phyloP scores from a whole-genome alignment of 345 rosid genomes.

The Pugionium cornutum region DNA sequence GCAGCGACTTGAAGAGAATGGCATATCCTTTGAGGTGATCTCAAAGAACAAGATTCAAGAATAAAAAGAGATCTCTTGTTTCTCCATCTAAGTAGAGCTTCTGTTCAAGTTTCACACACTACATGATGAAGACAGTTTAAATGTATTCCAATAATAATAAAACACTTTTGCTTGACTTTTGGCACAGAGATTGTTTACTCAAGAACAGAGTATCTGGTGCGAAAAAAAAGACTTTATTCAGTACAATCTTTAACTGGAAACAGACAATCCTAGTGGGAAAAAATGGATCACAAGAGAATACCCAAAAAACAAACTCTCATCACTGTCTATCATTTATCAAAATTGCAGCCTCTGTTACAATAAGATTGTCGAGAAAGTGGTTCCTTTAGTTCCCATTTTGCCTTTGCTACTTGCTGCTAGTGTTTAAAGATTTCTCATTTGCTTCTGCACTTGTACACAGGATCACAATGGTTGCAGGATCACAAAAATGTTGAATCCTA shows the following conservation, averaged over 20 bases:
- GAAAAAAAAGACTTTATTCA: not conserved
- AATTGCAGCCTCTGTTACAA: slow-evolving; percentile 27
- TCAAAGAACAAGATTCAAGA: slow-evolving; percentile 50
- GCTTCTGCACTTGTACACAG: slow-evolving; percentile 10
- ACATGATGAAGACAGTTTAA: slow-evolving; percentile 5
- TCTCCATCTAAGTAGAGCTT: not conserved
- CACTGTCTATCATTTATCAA: slow-evolving; percentile 36
- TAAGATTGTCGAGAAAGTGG: slow-evolving; percentile 4
- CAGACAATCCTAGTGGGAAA: slow-evolving; percentile 16
- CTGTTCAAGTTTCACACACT: not conserved
- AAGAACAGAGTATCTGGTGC: slow-evolving; percentile 13
- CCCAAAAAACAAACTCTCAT: slow-evolving; percentile 2
- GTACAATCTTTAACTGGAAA: slow-evolving; percentile 15
- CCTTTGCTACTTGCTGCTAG: slow-evolving; percentile 4
- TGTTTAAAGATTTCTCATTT: slow-evolving; percentile 14
- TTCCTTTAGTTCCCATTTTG: not conserved
- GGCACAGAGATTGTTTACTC: not conserved
- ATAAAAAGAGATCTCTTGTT: slow-evolving; percentile 29
- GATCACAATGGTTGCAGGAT: slow-evolving; percentile 24
- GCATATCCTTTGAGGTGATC: slow-evolving; percentile 70
- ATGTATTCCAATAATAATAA: slow-evolving; percentile 7
- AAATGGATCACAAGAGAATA: slow-evolving; percentile 31
- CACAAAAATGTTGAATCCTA: not conserved
- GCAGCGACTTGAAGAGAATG: slow-evolving; percentile 66
- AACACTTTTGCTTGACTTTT: slow-evolving; percentile 17